Percentiles rank a stretch among this genome's conserved stretches.
These are phyloP conservation scores for Sapria himalayana DNA, from an alignment of 345 rosid species.

Conservation along the genomic window DNA sequence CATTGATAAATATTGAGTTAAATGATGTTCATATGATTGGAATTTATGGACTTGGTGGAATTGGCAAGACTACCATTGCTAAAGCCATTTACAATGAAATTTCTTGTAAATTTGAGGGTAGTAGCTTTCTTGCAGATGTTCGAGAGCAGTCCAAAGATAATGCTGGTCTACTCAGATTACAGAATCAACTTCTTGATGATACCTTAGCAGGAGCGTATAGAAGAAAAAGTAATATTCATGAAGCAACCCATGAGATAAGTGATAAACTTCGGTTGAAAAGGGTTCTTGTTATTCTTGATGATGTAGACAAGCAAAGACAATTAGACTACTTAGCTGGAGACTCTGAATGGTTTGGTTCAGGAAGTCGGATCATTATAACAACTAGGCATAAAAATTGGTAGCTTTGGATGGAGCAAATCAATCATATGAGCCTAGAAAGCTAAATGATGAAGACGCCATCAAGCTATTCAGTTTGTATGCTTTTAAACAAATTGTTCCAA, in stretches of 20 bases:
- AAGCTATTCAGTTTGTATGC: constrained; percentile 3
- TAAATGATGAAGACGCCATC: constrained; percentile 2
- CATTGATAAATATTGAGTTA: constrained; percentile 3
- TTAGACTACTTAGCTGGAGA: constrained; percentile 4
- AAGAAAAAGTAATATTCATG: too few relatives aligned
- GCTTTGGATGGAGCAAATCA: constrained; percentile 1
- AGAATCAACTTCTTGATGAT: too few relatives aligned
- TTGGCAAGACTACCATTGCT: constrained; percentile 22
- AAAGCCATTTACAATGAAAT: constrained; percentile 7
- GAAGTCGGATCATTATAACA: constrained; percentile 7
- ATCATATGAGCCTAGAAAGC: constrained; percentile 1
- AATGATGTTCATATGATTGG: constrained; percentile 9
- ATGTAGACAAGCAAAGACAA: constrained; percentile 1
- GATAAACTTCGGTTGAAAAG: not conserved
- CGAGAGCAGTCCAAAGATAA: not conserved
- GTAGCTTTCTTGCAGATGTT: constrained; percentile 9
- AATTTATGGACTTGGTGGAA: constrained; percentile 18
- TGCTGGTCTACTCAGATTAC: not conserved
- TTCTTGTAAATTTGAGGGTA: constrained; percentile 5
- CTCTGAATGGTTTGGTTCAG: constrained; percentile 7
- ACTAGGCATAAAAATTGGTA: constrained; percentile 5
- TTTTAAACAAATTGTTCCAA: not conserved
- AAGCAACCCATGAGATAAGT: too few relatives aligned
- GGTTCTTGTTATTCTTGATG: constrained; percentile 7
- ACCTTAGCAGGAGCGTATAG: too few relatives aligned